phyloP scores from a whole-genome alignment of 2,329 filamentous ascomycete species.

The Claviceps fusiformis region DNA sequence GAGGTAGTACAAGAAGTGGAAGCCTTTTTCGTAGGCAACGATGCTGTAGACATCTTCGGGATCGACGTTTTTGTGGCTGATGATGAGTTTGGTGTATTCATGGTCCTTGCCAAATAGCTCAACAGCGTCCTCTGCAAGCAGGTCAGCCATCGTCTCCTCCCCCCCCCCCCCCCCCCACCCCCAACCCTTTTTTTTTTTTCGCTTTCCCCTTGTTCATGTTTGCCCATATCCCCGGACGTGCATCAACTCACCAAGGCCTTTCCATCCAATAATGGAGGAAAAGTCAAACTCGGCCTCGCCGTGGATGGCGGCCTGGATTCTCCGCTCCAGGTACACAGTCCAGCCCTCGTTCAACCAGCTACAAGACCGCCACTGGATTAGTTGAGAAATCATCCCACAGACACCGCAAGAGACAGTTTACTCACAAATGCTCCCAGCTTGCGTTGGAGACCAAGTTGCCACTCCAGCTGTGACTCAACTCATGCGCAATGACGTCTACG shows the following conservation, averaged over 20 bases:
- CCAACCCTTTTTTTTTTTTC: not conserved
- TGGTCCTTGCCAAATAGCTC: constrained; percentile 68
- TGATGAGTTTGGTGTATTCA: constrained; percentile 83
- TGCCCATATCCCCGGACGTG: not conserved
- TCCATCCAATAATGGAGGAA: constrained; percentile 93
- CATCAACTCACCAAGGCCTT: constrained; percentile 47
- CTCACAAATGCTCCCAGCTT: constrained; percentile 69
- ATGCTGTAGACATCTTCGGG: constrained; percentile 92
- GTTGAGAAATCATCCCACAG: no score
- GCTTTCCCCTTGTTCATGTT: not conserved
- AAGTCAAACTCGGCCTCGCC: constrained; percentile 83
- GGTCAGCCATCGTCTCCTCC: not conserved
- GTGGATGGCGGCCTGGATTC: constrained; percentile 64
- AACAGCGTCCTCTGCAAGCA: constrained; percentile 53
- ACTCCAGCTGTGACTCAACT: constrained; percentile 66
- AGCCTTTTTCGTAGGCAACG: constrained; percentile 92
- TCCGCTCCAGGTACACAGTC: constrained; percentile 88
- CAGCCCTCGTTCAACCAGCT: constrained; percentile 68
- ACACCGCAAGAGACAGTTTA: constrained; percentile 4
- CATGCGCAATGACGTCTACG: constrained; percentile 91
- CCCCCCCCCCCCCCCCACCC: not conserved
- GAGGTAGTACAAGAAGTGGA: constrained; percentile 83
- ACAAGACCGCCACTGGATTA: not conserved
- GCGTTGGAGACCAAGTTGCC: constrained; percentile 72
- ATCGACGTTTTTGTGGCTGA: constrained; percentile 78